phyloP scores from a whole-genome alignment of 352 stramenopile genomes.

The Globisporangium spinosum region DNA sequence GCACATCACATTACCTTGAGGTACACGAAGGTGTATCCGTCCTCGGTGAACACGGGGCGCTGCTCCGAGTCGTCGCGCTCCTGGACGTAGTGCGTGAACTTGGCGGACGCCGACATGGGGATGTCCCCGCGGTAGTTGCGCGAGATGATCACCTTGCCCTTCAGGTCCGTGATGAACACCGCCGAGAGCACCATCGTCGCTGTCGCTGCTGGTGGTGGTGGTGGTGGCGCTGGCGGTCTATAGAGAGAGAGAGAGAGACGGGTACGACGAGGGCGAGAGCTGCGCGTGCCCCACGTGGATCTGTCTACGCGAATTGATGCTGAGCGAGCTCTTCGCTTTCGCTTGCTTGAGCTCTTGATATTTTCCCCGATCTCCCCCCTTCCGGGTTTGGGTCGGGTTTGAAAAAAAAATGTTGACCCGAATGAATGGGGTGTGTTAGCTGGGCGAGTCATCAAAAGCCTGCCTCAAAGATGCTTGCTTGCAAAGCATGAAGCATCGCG shows the following conservation, averaged over 20 bases:
- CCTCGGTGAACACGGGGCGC: constrained; percentile 92
- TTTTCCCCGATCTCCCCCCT: too few relatives aligned
- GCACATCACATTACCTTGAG: constrained; percentile 73
- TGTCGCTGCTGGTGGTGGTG: neutral
- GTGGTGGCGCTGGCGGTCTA: neutral
- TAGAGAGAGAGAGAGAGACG: neutral
- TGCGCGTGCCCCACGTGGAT: neutral
- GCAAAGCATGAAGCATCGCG: too few relatives aligned
- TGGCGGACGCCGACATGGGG: constrained; percentile 89
- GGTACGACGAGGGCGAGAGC: neutral
- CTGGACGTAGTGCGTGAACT: constrained; percentile 90
- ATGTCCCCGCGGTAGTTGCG: constrained; percentile 99
- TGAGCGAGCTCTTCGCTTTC: neutral
- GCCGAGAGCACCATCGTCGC: constrained; percentile 94
- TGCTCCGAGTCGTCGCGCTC: constrained; percentile 94
- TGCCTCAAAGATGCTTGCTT: too few relatives aligned
- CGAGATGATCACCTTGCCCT: constrained; percentile 99
- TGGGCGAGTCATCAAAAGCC: too few relatives aligned
- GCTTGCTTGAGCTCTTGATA: neutral
- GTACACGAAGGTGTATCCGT: constrained; percentile 94
- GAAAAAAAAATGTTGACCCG: too few relatives aligned
- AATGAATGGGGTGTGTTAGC: too few relatives aligned
- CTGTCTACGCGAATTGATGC: neutral
- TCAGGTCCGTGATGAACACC: constrained; percentile 99
- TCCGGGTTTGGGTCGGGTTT: neutral